These are phyloP conservation scores for Hippophae tibetana DNA, from an alignment of 306 rosid species.

Conservation along the genomic window DNA sequence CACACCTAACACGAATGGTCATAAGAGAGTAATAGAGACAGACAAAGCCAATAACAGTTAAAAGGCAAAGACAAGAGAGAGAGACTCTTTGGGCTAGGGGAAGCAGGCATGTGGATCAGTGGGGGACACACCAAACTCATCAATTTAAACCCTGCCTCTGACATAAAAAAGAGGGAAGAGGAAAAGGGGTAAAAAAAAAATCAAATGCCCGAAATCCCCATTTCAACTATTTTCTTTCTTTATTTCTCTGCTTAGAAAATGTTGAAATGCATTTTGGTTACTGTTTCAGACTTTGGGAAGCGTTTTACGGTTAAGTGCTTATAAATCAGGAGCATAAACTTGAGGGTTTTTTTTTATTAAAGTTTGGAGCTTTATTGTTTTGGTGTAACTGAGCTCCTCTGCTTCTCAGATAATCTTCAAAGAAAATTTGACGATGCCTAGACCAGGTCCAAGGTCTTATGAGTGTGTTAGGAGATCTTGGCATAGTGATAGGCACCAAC, in stretches of 20 bases:
- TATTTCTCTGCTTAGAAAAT: conserved; percentile 1
- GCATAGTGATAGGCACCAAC: conserved; percentile 79
- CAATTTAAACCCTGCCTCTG: conserved; percentile 17
- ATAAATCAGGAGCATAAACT: neutral
- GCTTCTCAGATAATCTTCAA: neutral
- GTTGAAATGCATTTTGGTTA: conserved; percentile 30
- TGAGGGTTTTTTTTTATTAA: neutral
- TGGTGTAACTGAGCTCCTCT: neutral
- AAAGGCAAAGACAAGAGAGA: conserved; percentile 14
- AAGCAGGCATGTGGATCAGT: conserved; percentile 74
- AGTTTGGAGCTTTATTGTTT: neutral
- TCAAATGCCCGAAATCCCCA: neutral
- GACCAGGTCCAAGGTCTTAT: conserved; percentile 65
- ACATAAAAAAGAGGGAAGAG: neutral
- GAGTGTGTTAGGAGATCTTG: conserved; percentile 76
- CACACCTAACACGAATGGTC: conserved; percentile 27
- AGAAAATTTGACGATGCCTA: conserved; percentile 38
- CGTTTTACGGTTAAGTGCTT: neutral
- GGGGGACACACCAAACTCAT: conserved; percentile 50
- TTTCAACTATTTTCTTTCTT: neutral
- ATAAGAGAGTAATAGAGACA: conserved; percentile 11
- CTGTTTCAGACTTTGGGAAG: conserved; percentile 5
- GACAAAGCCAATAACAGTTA: neutral
- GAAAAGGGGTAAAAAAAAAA: conserved; percentile 1
- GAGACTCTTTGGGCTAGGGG: conserved; percentile 60